These are phyloP conservation scores for Amaranthus cruentus DNA, from an alignment of 148 eudicot genomes.

Conservation along the genomic window DNA sequence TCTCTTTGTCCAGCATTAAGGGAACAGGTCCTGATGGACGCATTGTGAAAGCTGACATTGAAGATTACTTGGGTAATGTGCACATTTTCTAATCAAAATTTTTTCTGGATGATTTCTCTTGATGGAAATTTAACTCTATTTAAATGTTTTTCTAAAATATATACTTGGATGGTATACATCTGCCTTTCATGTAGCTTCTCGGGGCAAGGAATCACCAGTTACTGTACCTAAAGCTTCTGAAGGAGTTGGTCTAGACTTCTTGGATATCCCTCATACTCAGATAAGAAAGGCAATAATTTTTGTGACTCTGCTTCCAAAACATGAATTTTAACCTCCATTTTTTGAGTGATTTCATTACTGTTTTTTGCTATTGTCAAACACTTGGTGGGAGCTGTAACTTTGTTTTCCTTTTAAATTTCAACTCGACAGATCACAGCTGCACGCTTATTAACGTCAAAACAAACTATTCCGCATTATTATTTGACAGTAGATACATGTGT, in stretches of 20 bases:
- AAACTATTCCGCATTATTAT: constrained; percentile 88
- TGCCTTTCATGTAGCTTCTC: constrained; percentile 51
- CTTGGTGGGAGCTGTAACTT: not conserved
- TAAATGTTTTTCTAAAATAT: not conserved
- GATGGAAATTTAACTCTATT: not conserved
- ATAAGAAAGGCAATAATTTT: constrained; percentile 63
- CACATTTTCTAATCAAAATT: not conserved
- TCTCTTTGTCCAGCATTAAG: constrained; percentile 78
- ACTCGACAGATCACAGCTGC: constrained; percentile 73
- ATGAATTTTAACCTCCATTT: not conserved
- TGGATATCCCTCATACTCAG: constrained; percentile 77
- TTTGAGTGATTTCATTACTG: not conserved
- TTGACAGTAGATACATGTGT: constrained; percentile 81
- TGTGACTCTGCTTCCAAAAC: not conserved
- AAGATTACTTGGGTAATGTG: constrained; percentile 80
- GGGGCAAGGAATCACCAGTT: constrained; percentile 52
- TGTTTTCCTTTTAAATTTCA: constrained; percentile 12
- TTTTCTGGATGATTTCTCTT: not conserved
- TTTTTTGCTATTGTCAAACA: constrained; percentile 2
- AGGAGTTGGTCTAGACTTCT: constrained; percentile 50
- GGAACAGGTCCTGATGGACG: constrained; percentile 97
- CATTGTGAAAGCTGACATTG: constrained; percentile 93
- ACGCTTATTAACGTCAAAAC: constrained; percentile 70
- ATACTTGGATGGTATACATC: not conserved
- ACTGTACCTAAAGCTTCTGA: constrained; percentile 45